Evolutionary conservation across 331 rosid genomes (phyloP), one percentile per base, ranked within the genome.

Genomic region (Saraca asoca): DNA sequence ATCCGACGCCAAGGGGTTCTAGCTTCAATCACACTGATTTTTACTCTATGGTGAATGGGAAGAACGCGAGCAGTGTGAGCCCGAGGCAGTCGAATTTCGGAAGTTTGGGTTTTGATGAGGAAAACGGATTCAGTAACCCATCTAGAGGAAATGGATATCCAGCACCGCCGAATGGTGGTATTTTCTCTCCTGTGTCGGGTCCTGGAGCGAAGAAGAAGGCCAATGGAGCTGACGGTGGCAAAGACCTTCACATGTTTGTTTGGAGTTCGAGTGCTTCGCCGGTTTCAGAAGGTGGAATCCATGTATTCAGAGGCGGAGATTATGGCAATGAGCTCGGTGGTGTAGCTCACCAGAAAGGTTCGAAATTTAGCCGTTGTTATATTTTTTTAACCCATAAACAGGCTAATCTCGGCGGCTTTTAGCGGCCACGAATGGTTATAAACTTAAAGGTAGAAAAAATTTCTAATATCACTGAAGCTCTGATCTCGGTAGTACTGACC

Each of bases 231-330:
- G 95, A 64, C 38, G 88, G 85, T 2, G 95, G 90, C 0, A 91
- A 87, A 33, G 98, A 91, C 65, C 88, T 91, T 37, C 98, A 87
- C 65, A 89, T 91, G 98, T 89, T 91, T 73, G 98, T 89, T 14
- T 91, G 98, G 98, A 91, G 98, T 75, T 91, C 98, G 0, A 89
- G 92, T 58, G 92, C 96, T 29, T 91, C 98, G 7, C 98, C 96
- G 18, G 98, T 87, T 3, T 88, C 96, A 0, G 98, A 91, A 64
- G 94, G 94, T 57, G 97, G 97, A 14, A 81, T 91, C 51, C 95
- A 91, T 79, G 96, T 89, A 12, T 91, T 91, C 79, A 74, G 91
- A 68, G 90, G 95, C 35, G 95, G 89, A 7, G 97, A 85, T n/a
- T 83, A 59, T 68, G 86, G 79, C 8, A 83, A 80, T 37, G 89